Percentiles rank a stretch among this genome's conserved stretches.
Conservation (phyloP, 129 eudicot species). For the Pulicaria dysenterica region DNA sequence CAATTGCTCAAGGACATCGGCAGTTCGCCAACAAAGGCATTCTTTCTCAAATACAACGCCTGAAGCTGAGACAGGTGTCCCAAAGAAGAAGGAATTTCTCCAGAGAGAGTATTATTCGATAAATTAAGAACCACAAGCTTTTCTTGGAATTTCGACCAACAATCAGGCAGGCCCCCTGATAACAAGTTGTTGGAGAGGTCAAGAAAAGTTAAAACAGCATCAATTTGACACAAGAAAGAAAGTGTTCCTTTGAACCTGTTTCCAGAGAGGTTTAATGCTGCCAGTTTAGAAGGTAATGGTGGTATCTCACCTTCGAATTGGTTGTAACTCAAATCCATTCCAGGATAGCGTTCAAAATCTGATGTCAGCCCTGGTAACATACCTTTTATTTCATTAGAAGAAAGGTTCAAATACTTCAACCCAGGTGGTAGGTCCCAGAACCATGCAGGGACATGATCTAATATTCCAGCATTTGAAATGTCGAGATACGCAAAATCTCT, state of each 20-base stretch:
- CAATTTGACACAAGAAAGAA: constrained; percentile 12
- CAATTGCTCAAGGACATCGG: constrained; percentile 30
- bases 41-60: constrained; percentile 19
- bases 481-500: constrained; percentile 24
- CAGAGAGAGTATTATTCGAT: constrained; percentile 27
- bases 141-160: constrained; percentile 3
- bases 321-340: constrained; percentile 33
- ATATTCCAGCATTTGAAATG: constrained; percentile 36
- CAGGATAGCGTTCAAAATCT: neutral
- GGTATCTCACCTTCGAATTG: constrained; percentile 7
- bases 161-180: constrained; percentile 25
- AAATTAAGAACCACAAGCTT: constrained; percentile 26
- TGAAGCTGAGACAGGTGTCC: constrained; percentile 6
- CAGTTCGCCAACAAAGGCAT: constrained; percentile 29
- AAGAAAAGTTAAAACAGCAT: neutral
- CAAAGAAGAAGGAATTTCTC: constrained; percentile 24
- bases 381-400: constrained; percentile 37
- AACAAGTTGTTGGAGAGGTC: constrained; percentile 36
- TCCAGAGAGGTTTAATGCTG: constrained; percentile 27
- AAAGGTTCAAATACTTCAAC: constrained; percentile 18
- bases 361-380: constrained; percentile 20
- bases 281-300: neutral
- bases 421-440: constrained; percentile 30
- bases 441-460: constrained; percentile 37
- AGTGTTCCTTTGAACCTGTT: constrained; percentile 39